phyloP scores from a whole-genome alignment of 73 alveolate genomes.

The Uronychia setigera region DNA sequence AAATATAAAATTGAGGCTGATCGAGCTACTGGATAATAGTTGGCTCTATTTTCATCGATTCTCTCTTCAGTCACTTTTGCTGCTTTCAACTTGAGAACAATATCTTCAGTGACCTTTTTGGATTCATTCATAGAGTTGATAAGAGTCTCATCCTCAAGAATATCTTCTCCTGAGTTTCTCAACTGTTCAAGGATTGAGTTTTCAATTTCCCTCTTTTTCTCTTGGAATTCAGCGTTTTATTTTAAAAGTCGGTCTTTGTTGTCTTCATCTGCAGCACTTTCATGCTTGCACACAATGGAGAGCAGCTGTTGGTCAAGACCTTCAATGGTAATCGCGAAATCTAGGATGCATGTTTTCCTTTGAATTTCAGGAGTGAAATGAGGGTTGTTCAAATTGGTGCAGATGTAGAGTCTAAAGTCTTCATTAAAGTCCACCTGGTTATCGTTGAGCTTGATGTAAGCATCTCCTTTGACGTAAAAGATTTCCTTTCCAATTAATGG shows the following conservation, averaged over 20 bases:
- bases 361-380: slow-evolving; percentile 98
- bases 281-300: slow-evolving; percentile 78
- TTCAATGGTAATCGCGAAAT: slow-evolving; percentile 81
- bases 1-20: slow-evolving; percentile 90
- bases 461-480: slow-evolving; percentile 35
- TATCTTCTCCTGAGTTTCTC: slow-evolving; percentile 72
- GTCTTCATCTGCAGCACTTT: slow-evolving; percentile 79
- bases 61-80: slow-evolving; percentile 88
- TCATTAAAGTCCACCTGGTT: slow-evolving; percentile 66
- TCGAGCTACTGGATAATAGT: slow-evolving; percentile 88
- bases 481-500: slow-evolving; percentile 72
- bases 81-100: slow-evolving; percentile 78
- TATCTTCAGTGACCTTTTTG: slow-evolving; percentile 90
- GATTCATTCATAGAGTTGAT: slow-evolving; percentile 85
- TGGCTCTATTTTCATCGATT: slow-evolving; percentile 84
- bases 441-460: slow-evolving; percentile 73
- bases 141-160: slow-evolving; percentile 89
- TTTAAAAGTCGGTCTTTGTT: slow-evolving; percentile 74
- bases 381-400: slow-evolving; percentile 96
- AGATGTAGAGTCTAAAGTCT: slow-evolving; percentile 96
- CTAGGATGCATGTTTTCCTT: slow-evolving; percentile 76
- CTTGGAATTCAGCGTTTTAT: slow-evolving; percentile 80
- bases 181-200: slow-evolving; percentile 68
- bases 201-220: slow-evolving; percentile 73
- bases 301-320: slow-evolving; percentile 84